Evolutionary conservation across 2,329 filamentous ascomycete genomes (phyloP), one percentile per base, ranked within the genome.

Genomic region (Elsinoe arachidis): DNA sequence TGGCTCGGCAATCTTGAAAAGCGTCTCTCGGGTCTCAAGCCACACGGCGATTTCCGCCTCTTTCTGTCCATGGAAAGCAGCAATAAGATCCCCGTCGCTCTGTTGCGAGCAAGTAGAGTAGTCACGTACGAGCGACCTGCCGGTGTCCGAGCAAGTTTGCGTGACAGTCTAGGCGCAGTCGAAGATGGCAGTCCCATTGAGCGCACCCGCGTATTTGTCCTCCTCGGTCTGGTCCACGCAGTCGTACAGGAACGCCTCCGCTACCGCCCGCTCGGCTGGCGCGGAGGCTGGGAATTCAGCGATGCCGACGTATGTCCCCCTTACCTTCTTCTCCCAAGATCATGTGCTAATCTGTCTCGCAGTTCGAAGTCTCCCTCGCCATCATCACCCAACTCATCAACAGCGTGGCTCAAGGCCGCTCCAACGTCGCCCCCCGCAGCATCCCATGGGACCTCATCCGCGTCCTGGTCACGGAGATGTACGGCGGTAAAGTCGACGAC

Each of bases 211-310:
- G 76, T 99, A 55, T 97, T 99, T 68, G 79, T 99, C 49, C 78
- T 99, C 51, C 80, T 99, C 37, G 93, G 88, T 2, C 97, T 99
- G 80, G 70, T 99, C 65, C 93, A 99, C 69, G 95, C 93, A 5
- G 91, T 99, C 37, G 85, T 96, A 10, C 93, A 99, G 72, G 93
- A 99, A 72, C 81, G 95, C 65, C 78, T 99, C 61, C 87, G 93
- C 61, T 99, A 99, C 70, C 91, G 92, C 21, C 95, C 93, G 58
- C 78, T 99, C 57, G 93, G 93, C 60, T 99, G 93, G 93, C 96
- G 95, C 77, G 90, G 90, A 56, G 96, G 96, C 80, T 99, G 95
- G 93, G 95, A 99, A 73, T 99, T 99, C 73, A 99, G 99, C 70
- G 95, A 99, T 73, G 95, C 91, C 65, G 93, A 99, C 74, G 89